phyloP scores from a whole-genome alignment of 169 alveolate genomes.

The Cryptosporidium sp. region DNA sequence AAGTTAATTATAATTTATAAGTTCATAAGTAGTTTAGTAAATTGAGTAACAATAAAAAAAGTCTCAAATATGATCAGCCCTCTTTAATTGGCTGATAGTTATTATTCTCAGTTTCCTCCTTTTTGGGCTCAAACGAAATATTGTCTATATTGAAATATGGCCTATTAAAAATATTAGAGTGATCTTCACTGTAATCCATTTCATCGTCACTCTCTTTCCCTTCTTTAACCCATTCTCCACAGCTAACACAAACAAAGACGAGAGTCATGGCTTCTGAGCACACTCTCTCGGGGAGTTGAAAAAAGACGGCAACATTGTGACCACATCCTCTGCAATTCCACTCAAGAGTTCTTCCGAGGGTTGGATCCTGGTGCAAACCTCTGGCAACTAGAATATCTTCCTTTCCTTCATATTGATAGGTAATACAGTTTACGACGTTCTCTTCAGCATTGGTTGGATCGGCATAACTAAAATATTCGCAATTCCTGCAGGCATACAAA shows the following conservation, averaged over 20 bases:
- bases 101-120: constrained; percentile 12
- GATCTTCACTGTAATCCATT: constrained; percentile 35
- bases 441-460: constrained; percentile 78
- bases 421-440: constrained; percentile 78
- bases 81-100: neutral
- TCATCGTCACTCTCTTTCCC: constrained; percentile 73
- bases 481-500: constrained; percentile 78
- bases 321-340: constrained; percentile 90
- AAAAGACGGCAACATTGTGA: constrained; percentile 86
- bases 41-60: neutral
- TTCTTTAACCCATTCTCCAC: constrained; percentile 81
- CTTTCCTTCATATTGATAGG: constrained; percentile 79
- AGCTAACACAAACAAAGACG: constrained; percentile 89
- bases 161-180: constrained; percentile 5
- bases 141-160: constrained; percentile 65
- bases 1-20: constrained; percentile 12
- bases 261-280: constrained; percentile 91
- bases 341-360: constrained; percentile 89
- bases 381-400: constrained; percentile 88
- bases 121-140: constrained; percentile 50
- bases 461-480: constrained; percentile 77
- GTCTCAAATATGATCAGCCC: neutral
- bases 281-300: constrained; percentile 90
- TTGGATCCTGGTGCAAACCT: constrained; percentile 88
- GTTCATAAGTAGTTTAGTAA: neutral